Base-by-base conservation (phyloP, 192 early-diverging fungal genomes). In the Gigaspora rosea region DNA sequence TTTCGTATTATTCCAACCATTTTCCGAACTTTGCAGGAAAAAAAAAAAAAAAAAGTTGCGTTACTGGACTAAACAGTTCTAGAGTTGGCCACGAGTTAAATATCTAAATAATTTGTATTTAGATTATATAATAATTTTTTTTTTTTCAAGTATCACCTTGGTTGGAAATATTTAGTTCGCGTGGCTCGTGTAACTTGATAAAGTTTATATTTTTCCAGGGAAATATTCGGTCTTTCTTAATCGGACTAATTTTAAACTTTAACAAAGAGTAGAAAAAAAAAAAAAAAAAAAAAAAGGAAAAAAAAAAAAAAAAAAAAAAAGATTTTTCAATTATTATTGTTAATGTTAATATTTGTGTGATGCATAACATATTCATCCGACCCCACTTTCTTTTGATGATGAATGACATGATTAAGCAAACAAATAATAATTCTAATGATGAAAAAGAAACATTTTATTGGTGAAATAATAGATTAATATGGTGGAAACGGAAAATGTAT, bases 211-310 rank as follows among this genome's bases (percentile, higher is more conserved):
- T 65, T 65, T 65, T 65, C 63, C 63, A 41, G 63, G 36, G 41
- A 7, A 41, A 41, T 41, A 41, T 41, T 41, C 41, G 41, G 41
- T 7, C 7, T 7, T 11, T 18, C 16, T 7, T 64, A 35, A 33
- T 65, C 63, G 63, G 63, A 65, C 63, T 65, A 65, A 65, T 65
- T n/a, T 1, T 41, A 65, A 65, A 65, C 63, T 65, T 65, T 41
- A 65, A 65, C 63, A 11, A 65, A 41, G 35, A 65, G 16, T 65
- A 36, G 36, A 65, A 13, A 15, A 56, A 56, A 18, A 56, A n/a
- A n/a, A 15, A 15, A 56, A 18, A 41, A 41, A 41, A 27, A 27
- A 27, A 0, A 27, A 27, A 27, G 1, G 1, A 27, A 27, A 27
- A 56, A 56, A 18, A 56, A n/a, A n/a, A 15, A 15, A 18, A 12